A percentile compares a stretch with the other conserved stretches of the same genome.
Conservation (phyloP, 1,284 basidiomycete genomes). For the Cryptococcus floricola region DNA sequence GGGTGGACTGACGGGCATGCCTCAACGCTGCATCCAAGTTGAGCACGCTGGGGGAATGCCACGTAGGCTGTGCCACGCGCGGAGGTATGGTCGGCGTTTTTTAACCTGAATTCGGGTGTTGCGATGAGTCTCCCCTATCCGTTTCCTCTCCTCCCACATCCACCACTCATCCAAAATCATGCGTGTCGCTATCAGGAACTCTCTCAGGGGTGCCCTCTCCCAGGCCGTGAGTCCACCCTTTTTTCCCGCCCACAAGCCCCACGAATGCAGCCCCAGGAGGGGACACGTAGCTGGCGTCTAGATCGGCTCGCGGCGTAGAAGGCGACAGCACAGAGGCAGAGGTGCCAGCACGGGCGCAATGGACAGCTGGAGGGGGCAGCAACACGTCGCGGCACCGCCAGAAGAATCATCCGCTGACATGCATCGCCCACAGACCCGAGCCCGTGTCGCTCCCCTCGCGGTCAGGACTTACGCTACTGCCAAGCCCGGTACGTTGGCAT, state of each 20-base stretch:
- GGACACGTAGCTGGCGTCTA: neutral
- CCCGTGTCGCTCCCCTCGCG: slow-evolving; percentile 48
- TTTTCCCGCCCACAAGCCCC: neutral
- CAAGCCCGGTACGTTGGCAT: slow-evolving; percentile 75
- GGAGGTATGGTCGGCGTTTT: too few species aligned
- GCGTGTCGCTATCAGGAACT: slow-evolving; percentile 75
- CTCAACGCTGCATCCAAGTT: too few species aligned
- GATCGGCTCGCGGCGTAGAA: neutral
- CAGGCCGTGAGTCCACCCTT: slow-evolving; percentile 23
- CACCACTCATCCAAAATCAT: slow-evolving; percentile 51
- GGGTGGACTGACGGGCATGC: too few species aligned
- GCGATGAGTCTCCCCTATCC: neutral
- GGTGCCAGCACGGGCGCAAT: neutral
- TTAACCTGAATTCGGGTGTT: too few species aligned
- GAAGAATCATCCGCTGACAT: slow-evolving; percentile 6
- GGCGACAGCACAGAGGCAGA: neutral
- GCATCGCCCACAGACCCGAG: slow-evolving; percentile 29
- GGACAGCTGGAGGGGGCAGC: neutral
- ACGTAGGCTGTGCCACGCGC: too few species aligned
- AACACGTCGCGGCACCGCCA: neutral
- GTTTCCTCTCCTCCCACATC: slow-evolving; percentile 12
- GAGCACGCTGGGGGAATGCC: too few species aligned
- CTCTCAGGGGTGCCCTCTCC: slow-evolving; percentile 36
- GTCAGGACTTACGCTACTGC: slow-evolving; percentile 85
- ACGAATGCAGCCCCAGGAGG: neutral